Conservation (phyloP, 1,284 basidiomycete species). For the Apiotrichum laibachii region DNA sequence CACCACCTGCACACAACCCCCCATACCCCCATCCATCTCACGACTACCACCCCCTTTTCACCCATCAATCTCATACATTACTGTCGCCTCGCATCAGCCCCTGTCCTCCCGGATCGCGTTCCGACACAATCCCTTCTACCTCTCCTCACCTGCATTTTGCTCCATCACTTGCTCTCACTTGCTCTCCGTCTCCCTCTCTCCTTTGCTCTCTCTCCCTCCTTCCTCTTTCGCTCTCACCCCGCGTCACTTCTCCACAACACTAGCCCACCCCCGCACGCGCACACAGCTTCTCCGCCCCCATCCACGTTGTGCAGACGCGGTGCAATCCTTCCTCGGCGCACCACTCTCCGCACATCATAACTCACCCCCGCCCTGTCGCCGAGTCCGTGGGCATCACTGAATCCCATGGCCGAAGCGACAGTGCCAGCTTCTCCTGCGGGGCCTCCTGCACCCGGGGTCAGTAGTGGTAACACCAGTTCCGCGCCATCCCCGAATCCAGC, state of each 20-base stretch:
- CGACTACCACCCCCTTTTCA: too few species aligned
- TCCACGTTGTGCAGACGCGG: too few species aligned
- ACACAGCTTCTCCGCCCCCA: too few species aligned
- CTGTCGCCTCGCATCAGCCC: too few species aligned
- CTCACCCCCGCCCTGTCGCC: constrained; percentile 4
- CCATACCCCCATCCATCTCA: background rate
- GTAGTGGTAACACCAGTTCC: background rate
- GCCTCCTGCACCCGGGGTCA: background rate
- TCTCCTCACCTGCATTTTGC: too few species aligned
- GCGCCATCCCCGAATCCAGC: constrained; percentile 1
- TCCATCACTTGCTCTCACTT: background rate
- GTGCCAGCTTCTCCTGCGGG: background rate
- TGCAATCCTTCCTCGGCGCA: background rate
- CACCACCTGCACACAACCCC: background rate
- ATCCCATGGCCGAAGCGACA: constrained; percentile 16
- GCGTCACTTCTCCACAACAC: background rate
- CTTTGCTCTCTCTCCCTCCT: background rate
- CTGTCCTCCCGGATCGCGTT: too few species aligned
- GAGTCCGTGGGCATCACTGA: constrained; percentile 1
- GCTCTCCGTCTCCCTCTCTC: background rate
- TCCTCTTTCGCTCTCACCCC: background rate
- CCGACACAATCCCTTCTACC: too few species aligned
- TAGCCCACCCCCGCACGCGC: too few species aligned
- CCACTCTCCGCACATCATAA: background rate
- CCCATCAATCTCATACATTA: too few species aligned